Conservation (phyloP, 2,329 filamentous ascomycete species). For the Lachnellula occidentalis region DNA sequence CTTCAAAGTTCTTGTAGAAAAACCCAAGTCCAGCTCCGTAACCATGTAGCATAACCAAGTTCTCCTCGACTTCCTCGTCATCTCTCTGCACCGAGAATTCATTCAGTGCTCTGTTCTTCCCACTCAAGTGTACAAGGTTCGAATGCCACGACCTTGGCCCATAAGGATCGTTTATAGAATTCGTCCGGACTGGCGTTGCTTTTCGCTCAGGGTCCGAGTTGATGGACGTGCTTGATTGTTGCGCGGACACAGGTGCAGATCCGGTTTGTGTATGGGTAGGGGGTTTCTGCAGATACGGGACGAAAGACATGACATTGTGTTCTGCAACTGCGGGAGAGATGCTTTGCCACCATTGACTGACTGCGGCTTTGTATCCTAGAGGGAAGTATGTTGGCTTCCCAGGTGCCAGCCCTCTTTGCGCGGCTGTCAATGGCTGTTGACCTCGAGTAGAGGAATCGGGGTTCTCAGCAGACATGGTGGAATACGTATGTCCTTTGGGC, state of each 20-base stretch:
- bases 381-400: conserved; percentile 58
- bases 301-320: conserved; percentile 77
- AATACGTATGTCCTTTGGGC: conserved; percentile 20
- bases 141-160: conserved; percentile 83
- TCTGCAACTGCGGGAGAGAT: conserved; percentile 80
- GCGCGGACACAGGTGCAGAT: conserved; percentile 41
- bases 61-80: conserved; percentile 74
- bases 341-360: conserved; percentile 89
- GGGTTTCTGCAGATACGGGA: conserved; percentile 74
- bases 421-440: conserved; percentile 44
- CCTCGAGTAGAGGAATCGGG: conserved; percentile 28
- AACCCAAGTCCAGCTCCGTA: conserved; percentile 96
- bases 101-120: conserved; percentile 82
- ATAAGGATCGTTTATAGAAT: conserved; percentile 63
- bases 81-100: conserved; percentile 87
- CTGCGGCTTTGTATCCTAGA: conserved; percentile 84
- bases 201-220: conserved; percentile 33
- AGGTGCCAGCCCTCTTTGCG: conserved; percentile 35
- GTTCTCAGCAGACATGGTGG: conserved; percentile 28
- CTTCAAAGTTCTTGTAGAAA: conserved; percentile 98
- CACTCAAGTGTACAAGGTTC: conserved; percentile 75
- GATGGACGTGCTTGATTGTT: conserved; percentile 35
- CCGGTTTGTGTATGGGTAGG: conserved; percentile 51
- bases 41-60: conserved; percentile 91
- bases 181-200: conserved; percentile 38